Evolutionary conservation across 345 rosid genomes (phyloP).

Genomic region (Lagerstroemia speciosa): DNA sequence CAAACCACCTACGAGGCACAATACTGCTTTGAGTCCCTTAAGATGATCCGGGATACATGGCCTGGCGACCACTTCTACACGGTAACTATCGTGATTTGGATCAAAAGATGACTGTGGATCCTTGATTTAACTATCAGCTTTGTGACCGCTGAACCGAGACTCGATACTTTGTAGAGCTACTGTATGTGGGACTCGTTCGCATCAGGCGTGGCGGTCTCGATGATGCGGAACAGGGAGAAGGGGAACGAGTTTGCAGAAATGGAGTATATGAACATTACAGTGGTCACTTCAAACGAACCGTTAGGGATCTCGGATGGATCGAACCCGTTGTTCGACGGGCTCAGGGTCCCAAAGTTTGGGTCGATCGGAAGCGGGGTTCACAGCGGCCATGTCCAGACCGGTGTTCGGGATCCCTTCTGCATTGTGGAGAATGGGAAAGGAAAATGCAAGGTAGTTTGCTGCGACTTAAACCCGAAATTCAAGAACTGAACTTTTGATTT

Average conservation of each 20-base stretch:
- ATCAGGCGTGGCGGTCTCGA: conserved; percentile 73
- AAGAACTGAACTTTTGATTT: background rate
- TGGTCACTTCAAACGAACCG: conserved; percentile 77
- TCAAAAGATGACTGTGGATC: background rate
- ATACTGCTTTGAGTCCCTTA: conserved; percentile 63
- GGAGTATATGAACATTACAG: conserved; percentile 81
- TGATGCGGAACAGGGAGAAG: conserved; percentile 40
- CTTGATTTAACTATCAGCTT: background rate
- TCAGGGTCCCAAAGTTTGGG: conserved; percentile 51
- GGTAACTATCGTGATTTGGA: conserved; percentile 18
- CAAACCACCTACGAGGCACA: conserved; percentile 71
- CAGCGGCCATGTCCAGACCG: conserved; percentile 81
- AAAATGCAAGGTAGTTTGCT: conserved; percentile 58
- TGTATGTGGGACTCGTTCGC: conserved; percentile 96
- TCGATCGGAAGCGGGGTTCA: conserved; percentile 55
- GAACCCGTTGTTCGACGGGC: conserved; percentile 63
- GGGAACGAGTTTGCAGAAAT: conserved; percentile 77
- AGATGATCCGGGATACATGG: conserved; percentile 72
- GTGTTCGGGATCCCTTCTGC: conserved; percentile 64
- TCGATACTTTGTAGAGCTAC: conserved; percentile 39
- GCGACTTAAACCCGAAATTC: background rate
- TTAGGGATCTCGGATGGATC: conserved; percentile 65
- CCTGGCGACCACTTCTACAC: conserved; percentile 42
- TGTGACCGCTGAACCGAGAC: background rate
- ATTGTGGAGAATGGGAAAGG: conserved; percentile 46